Evolutionary conservation across 805 yeast species (phyloP).

Genomic region (Lipomyces yamanashiensis): DNA sequence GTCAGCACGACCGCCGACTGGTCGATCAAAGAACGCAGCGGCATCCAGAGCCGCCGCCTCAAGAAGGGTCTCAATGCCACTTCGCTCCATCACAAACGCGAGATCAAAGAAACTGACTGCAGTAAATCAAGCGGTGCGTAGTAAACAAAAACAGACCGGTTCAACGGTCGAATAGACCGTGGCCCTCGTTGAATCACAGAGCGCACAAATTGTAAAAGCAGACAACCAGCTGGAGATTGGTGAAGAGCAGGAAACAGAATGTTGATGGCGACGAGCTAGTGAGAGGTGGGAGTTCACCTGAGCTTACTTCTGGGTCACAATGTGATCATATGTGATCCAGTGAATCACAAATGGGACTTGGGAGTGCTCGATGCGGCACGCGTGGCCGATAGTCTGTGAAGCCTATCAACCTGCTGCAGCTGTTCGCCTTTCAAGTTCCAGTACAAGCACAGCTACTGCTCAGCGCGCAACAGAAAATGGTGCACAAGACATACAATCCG

Average conservation of each 20-base stretch:
- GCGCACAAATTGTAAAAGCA: background rate
- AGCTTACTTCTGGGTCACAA: background rate
- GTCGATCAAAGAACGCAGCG: slow-evolving; percentile 19
- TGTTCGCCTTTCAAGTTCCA: background rate
- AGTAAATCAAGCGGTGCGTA: background rate
- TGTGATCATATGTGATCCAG: background rate
- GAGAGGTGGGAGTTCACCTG: slow-evolving; percentile 15
- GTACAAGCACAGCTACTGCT: background rate
- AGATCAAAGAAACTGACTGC: background rate
- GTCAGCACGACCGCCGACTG: background rate
- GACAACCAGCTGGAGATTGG: background rate
- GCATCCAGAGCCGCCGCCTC: slow-evolving; percentile 38
- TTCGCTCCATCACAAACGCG: slow-evolving; percentile 25
- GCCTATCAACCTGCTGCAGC: background rate
- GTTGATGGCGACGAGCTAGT: background rate
- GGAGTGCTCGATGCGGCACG: slow-evolving; percentile 7
- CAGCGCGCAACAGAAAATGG: background rate
- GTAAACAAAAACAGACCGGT: background rate
- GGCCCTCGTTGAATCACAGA: slow-evolving; percentile 3
- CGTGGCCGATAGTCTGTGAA: background rate
- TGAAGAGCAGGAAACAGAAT: background rate
- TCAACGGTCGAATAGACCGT: slow-evolving; percentile 2
- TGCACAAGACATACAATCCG: slow-evolving; percentile 55
- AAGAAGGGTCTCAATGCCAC: slow-evolving; percentile 36
- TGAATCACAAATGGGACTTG: background rate